Evolutionary conservation across 169 alveolate genomes (phyloP).

Genomic region (Plasmodium malariae): DNA sequence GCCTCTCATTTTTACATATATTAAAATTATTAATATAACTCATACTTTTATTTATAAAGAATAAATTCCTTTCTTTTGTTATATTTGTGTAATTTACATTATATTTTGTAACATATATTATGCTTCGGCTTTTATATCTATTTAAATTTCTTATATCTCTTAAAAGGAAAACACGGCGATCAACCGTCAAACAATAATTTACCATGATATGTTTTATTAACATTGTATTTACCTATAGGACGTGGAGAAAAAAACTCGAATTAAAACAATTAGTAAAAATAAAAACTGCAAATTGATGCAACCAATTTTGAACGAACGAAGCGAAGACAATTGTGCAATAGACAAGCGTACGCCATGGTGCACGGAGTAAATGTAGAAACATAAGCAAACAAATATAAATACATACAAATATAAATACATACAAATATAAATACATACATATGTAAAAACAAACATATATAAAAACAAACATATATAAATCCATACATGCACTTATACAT

Average conservation of each 20-base stretch:
- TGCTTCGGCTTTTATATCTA: not conserved
- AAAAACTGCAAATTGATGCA: too few species aligned
- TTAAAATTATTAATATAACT: not conserved
- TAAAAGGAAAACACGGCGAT: constrained; percentile 7
- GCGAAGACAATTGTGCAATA: too few species aligned
- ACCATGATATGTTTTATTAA: constrained; percentile 4
- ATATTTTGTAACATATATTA: not conserved
- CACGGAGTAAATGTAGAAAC: too few species aligned
- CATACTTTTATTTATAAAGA: not conserved
- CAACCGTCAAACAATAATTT: constrained; percentile 3
- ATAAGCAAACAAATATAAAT: too few species aligned
- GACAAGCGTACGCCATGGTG: too few species aligned
- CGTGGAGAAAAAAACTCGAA: not conserved
- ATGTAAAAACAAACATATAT: too few species aligned
- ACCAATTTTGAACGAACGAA: too few species aligned
- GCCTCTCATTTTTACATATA: not conserved
- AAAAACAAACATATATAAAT: too few species aligned
- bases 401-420: too few species aligned
- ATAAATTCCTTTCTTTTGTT: not conserved
- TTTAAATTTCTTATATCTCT: constrained; percentile 3
- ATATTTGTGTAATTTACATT: not conserved
- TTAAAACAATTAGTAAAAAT: not conserved
- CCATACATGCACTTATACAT: too few species aligned
- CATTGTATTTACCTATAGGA: constrained; percentile 12
- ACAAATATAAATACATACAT: too few species aligned